A percentile compares a stretch with the other conserved stretches of the same genome.
Evolutionary conservation across 495 filamentous ascomycete species (phyloP).

Genomic region (Cercophora samala): DNA sequence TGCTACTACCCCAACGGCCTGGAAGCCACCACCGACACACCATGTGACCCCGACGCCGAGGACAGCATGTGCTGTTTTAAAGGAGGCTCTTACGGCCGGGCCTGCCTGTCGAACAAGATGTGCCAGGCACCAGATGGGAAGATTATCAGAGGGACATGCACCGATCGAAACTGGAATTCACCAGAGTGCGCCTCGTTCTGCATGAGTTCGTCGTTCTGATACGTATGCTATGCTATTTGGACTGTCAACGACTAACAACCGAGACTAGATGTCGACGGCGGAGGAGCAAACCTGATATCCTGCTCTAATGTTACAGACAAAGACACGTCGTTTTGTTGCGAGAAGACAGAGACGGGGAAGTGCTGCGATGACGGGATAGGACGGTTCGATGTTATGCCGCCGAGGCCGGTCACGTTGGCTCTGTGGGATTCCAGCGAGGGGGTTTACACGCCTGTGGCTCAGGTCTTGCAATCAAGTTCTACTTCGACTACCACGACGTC

Average conservation of each 20-base stretch:
- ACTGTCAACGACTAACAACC: background rate
- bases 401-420: background rate
- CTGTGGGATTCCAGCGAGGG: background rate
- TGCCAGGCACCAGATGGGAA: background rate
- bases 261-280: background rate
- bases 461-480: background rate
- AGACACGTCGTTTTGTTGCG: constrained; percentile 4
- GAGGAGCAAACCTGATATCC: background rate
- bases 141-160: constrained; percentile 1
- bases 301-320: constrained; percentile 1
- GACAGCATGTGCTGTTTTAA: background rate
- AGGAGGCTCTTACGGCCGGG: background rate
- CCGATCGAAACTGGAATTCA: constrained; percentile 2
- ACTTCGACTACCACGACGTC: background rate
- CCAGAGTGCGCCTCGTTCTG: background rate
- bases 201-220: background rate
- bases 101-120: constrained; percentile 1
- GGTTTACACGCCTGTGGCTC: background rate
- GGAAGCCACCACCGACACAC: background rate
- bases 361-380: constrained; percentile 1
- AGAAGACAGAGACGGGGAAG: background rate
- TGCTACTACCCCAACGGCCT: constrained; percentile 1
- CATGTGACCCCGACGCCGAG: constrained; percentile 7
- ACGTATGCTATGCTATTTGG: background rate
- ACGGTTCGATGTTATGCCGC: background rate